Percentiles rank a stretch among this genome's conserved stretches.
phyloP scores from a whole-genome alignment of 192 early-diverging fungal species.

The Coemansia sp. region DNA sequence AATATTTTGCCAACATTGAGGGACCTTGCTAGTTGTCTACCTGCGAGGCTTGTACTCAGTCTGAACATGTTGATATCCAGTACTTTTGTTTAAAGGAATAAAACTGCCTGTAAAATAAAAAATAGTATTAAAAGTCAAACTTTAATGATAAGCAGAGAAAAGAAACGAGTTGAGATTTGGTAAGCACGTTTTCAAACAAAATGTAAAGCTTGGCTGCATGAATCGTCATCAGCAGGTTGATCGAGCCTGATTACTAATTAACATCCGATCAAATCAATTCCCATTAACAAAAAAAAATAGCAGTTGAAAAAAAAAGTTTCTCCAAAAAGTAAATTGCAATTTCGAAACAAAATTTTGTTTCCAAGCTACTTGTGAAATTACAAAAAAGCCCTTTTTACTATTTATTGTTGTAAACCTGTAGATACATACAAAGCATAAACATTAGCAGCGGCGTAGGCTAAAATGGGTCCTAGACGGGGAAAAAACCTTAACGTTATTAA shows the following conservation, averaged over 20 bases:
- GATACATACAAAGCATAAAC: neutral
- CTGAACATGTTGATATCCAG: neutral
- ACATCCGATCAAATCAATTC: no score
- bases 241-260: no score
- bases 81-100: no score
- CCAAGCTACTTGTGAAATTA: neutral
- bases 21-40: neutral
- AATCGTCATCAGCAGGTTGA: no score
- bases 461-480: conserved; percentile 10
- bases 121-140: no score
- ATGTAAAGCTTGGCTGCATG: no score
- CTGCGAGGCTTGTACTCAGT: neutral
- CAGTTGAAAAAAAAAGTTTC: no score
- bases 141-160: no score
- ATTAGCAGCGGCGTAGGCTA: neutral
- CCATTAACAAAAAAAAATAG: no score
- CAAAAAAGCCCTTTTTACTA: neutral
- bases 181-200: no score
- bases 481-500: conserved; percentile 9
- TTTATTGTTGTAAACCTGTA: neutral
- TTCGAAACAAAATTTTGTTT: neutral
- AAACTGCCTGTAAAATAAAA: neutral
- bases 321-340: no score
- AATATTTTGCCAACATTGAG: neutral
- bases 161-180: no score